These are phyloP conservation scores for Ascochyta pisi DNA, from an alignment of 2,329 filamentous ascomycete genomes.

Conservation along the genomic window DNA sequence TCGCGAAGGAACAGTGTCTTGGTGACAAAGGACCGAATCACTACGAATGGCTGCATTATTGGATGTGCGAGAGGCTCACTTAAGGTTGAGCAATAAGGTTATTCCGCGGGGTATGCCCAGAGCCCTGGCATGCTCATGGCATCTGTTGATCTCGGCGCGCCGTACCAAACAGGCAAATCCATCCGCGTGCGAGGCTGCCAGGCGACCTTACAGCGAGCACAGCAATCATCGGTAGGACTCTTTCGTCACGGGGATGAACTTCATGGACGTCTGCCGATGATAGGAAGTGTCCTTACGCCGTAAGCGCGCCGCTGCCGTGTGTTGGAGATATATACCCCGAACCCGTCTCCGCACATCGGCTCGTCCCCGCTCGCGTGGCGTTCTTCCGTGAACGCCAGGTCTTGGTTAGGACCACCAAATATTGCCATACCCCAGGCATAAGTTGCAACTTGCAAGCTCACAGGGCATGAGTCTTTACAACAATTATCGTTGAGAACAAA, in stretches of 20 bases:
- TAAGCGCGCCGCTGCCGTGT: constrained; percentile 11
- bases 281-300: constrained; percentile 6
- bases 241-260: background rate
- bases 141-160: constrained; percentile 7
- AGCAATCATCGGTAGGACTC: background rate
- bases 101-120: constrained; percentile 6
- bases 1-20: background rate
- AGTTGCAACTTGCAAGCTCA: background rate
- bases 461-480: background rate
- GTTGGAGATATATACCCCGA: constrained; percentile 6
- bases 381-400: background rate
- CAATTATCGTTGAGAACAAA: background rate
- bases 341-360: constrained; percentile 11
- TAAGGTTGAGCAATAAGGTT: constrained; percentile 3
- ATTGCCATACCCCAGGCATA: background rate
- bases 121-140: background rate
- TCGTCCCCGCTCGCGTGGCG: constrained; percentile 11
- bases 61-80: constrained; percentile 4
- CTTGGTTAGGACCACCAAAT: background rate
- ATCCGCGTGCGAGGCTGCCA: background rate
- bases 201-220: background rate
- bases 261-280: background rate
- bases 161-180: constrained; percentile 5
- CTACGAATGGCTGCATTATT: background rate
- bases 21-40: constrained; percentile 1